Percentiles rank a stretch among this genome's conserved stretches.
These are phyloP conservation scores for Parmelia sp. DNA, from an alignment of 495 filamentous ascomycete species.

Conservation along the genomic window DNA sequence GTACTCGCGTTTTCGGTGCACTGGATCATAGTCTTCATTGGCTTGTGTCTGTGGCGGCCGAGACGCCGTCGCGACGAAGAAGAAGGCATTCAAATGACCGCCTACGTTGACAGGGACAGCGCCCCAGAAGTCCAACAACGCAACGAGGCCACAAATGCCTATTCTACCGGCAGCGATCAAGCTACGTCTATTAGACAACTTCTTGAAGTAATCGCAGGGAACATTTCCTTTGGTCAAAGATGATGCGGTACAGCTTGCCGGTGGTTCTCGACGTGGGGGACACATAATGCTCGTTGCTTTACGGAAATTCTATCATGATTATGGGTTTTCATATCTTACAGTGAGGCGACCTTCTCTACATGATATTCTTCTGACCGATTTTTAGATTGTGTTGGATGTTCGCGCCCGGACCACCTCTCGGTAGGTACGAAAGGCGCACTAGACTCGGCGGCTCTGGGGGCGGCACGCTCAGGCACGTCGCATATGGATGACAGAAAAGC, in stretches of 20 bases:
- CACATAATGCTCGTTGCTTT: no score
- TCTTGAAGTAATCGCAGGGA: no score
- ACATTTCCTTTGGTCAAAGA: no score
- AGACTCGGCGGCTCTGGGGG: conserved; percentile 14
- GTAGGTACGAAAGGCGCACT: conserved; percentile 4
- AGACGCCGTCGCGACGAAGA: not conserved
- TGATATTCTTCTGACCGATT: not conserved
- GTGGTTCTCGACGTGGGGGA: no score
- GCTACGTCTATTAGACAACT: not conserved
- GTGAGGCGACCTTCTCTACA: no score
- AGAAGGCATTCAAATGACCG: not conserved
- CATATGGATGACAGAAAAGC: conserved; percentile 7
- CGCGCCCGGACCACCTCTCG: conserved; percentile 1
- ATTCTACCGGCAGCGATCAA: not conserved
- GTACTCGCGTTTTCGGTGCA: not conserved
- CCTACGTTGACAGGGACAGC: not conserved
- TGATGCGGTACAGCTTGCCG: no score
- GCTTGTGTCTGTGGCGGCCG: not conserved
- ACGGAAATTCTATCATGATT: no score
- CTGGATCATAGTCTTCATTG: not conserved
- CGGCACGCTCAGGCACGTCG: conserved; percentile 18
- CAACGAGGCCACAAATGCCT: not conserved
- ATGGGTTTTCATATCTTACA: no score
- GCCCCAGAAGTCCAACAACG: not conserved
- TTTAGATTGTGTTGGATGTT: not conserved